Evolutionary conservation across 306 rosid species (phyloP).

Genomic region (Abrus pulchellus): DNA sequence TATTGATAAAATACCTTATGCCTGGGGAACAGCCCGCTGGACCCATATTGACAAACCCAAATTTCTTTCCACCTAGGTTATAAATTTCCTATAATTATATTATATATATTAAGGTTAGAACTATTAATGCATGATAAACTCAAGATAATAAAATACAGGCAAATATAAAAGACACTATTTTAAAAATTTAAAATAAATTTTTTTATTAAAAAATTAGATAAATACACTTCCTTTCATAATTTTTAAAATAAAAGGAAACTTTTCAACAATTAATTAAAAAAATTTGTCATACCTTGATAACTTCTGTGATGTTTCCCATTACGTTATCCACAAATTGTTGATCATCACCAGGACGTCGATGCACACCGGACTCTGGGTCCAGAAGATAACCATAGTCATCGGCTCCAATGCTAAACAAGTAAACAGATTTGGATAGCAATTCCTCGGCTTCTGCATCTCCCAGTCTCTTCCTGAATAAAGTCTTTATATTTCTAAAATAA

Average conservation of each 20-base stretch:
- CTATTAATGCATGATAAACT: neutral
- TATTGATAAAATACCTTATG: slow-evolving; percentile 11
- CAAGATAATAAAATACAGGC: too few relatives aligned
- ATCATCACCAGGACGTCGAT: slow-evolving; percentile 13
- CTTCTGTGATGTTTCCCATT: slow-evolving; percentile 56
- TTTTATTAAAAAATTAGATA: too few relatives aligned
- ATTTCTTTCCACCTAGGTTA: slow-evolving; percentile 62
- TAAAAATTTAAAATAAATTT: too few relatives aligned
- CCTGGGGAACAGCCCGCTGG: slow-evolving; percentile 50
- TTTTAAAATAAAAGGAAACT: too few relatives aligned
- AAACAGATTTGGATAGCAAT: slow-evolving; percentile 58
- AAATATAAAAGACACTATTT: too few relatives aligned
- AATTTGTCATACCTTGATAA: slow-evolving; percentile 43
- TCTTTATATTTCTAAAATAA: slow-evolving; percentile 55
- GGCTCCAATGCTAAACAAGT: slow-evolving; percentile 56
- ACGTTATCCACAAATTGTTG: slow-evolving; percentile 52
- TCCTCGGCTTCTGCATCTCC: slow-evolving; percentile 51
- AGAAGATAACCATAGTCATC: slow-evolving; percentile 46
- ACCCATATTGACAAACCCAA: slow-evolving; percentile 47
- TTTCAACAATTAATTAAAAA: neutral
- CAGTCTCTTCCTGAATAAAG: slow-evolving; percentile 36
- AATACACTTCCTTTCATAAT: too few relatives aligned
- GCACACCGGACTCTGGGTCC: neutral
- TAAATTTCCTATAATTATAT: slow-evolving; percentile 53
- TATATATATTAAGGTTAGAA: neutral